A percentile compares a stretch with the other conserved stretches of the same genome.
Conservation (phyloP, 768 basidiomycete species). For the Fomitopsis serialis region DNA sequence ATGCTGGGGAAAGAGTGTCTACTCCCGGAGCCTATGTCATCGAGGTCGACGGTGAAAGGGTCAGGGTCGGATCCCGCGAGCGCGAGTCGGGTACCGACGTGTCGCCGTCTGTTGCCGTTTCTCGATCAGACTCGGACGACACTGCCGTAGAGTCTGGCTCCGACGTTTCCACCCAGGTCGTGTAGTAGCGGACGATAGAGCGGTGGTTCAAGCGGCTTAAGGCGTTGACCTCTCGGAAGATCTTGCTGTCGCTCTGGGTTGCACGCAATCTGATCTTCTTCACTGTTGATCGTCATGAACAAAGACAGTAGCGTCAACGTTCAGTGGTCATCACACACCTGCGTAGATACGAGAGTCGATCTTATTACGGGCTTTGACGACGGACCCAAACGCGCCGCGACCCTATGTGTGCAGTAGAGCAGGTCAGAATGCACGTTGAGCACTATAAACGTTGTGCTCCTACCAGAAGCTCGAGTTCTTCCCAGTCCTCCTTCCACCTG, state of each 20-base stretch:
- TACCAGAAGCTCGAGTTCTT: conserved; percentile 83
- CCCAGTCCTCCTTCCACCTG: conserved; percentile 92
- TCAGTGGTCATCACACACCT: conserved; percentile 34
- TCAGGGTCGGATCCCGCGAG: conserved; percentile 30
- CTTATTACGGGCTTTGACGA: conserved; percentile 89
- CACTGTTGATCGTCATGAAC: conserved; percentile 35
- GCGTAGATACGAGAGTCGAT: conserved; percentile 84
- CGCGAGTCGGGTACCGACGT: conserved; percentile 49
- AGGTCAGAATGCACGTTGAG: neutral
- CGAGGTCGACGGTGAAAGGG: conserved; percentile 61
- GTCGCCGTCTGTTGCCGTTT: conserved; percentile 39
- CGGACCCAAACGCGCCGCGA: conserved; percentile 88
- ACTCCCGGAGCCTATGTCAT: conserved; percentile 51
- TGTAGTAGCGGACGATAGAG: conserved; percentile 89
- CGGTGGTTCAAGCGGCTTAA: conserved; percentile 84
- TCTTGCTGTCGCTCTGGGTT: conserved; percentile 76
- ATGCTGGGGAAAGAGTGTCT: conserved; percentile 80
- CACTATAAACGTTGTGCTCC: conserved; percentile 3
- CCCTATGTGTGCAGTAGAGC: conserved; percentile 43
- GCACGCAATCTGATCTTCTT: conserved; percentile 85
- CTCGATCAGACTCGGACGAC: conserved; percentile 31
- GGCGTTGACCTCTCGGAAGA: conserved; percentile 87
- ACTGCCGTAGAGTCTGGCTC: conserved; percentile 44
- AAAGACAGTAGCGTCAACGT: neutral
- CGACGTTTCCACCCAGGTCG: conserved; percentile 80